These are phyloP conservation scores for Babesia ovata DNA, from an alignment of 169 alveolate genomes.

Conservation along the genomic window DNA sequence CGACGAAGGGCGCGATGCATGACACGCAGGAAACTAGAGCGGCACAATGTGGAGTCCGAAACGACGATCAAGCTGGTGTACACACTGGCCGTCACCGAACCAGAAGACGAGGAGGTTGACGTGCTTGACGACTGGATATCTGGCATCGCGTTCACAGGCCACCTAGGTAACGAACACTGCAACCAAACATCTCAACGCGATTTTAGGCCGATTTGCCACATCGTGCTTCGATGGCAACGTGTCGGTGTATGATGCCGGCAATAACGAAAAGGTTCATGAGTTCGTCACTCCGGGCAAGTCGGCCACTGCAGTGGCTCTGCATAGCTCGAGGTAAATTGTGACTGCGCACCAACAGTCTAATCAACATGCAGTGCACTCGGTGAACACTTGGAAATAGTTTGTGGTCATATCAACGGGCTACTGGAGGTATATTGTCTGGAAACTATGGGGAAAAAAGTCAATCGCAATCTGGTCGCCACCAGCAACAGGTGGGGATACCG, in stretches of 20 bases:
- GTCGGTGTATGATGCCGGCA: slow-evolving; percentile 27
- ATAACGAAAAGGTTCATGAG: slow-evolving; percentile 13
- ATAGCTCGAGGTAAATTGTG: slow-evolving; percentile 7
- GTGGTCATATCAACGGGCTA: slow-evolving; percentile 56
- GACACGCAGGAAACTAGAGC: slow-evolving; percentile 32
- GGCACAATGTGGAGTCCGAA: slow-evolving; percentile 44
- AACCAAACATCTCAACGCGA: neutral
- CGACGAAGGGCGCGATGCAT: neutral
- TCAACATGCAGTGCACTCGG: slow-evolving; percentile 18
- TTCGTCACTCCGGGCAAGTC: slow-evolving; percentile 34
- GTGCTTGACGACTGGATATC: slow-evolving; percentile 58
- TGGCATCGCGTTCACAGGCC: slow-evolving; percentile 13
- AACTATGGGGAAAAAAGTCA: slow-evolving; percentile 4
- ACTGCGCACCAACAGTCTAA: neutral
- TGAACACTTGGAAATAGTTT: slow-evolving; percentile 22
- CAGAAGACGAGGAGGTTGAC: slow-evolving; percentile 37
- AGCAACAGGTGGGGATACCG: slow-evolving; percentile 24
- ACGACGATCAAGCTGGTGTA: slow-evolving; percentile 48
- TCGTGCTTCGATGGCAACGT: slow-evolving; percentile 52
- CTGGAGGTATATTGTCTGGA: slow-evolving; percentile 53
- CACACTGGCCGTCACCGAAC: slow-evolving; percentile 57
- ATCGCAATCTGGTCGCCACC: slow-evolving; percentile 34
- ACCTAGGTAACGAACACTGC: slow-evolving; percentile 10
- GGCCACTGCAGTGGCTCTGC: slow-evolving; percentile 16
- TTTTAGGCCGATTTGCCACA: slow-evolving; percentile 36